Conservation (phyloP, 148 eudicot genomes). For the Spergularia bocconei region DNA sequence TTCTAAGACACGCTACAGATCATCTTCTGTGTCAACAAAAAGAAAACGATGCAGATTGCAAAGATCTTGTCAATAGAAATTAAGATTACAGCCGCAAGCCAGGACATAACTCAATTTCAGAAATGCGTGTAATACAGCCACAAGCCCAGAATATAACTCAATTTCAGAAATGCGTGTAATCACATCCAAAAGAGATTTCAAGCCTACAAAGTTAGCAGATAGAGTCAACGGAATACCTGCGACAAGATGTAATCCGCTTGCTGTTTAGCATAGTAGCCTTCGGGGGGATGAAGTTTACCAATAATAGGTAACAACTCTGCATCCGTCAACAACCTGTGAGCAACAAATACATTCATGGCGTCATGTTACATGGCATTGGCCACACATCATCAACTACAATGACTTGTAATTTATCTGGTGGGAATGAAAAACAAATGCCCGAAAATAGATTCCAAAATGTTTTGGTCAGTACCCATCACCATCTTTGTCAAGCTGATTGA, state of each 20-base stretch:
- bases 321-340: slow-evolving; percentile 58
- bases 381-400: neutral
- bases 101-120: neutral
- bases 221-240: slow-evolving; percentile 51
- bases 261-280: slow-evolving; percentile 86
- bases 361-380: neutral
- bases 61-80: too few relatives aligned
- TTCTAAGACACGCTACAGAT: too few relatives aligned
- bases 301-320: slow-evolving; percentile 73
- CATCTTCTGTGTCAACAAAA: too few relatives aligned
- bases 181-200: neutral
- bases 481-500: slow-evolving; percentile 83
- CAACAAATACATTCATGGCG: neutral
- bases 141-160: neutral
- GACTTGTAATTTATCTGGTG: neutral
- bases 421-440: slow-evolving; percentile 8
- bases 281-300: slow-evolving; percentile 91
- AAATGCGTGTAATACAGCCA: neutral
- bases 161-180: neutral
- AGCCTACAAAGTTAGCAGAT: neutral
- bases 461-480: slow-evolving; percentile 59
- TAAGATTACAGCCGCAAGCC: neutral
- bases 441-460: neutral
- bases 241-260: slow-evolving; percentile 90
- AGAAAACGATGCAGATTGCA: too few relatives aligned